These are phyloP conservation scores for Cyclocybe aegerita DNA, from an alignment of 768 basidiomycete species.

Conservation along the genomic window DNA sequence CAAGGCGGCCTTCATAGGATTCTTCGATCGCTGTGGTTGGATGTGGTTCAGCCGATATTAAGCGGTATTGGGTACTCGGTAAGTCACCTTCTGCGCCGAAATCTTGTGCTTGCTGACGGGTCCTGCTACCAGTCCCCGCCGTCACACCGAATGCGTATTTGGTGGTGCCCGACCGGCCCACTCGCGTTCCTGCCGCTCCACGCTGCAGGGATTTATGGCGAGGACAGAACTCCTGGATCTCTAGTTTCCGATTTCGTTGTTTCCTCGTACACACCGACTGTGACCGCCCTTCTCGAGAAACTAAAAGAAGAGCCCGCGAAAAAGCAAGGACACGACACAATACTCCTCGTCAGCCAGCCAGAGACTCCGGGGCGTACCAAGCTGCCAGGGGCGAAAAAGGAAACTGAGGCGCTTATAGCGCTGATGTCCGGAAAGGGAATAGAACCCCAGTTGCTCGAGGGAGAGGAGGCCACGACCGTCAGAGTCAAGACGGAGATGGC, in stretches of 20 bases:
- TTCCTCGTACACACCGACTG: slow-evolving; percentile 17
- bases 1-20: not conserved
- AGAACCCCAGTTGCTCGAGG: not conserved
- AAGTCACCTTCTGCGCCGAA: not conserved
- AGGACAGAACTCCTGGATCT: slow-evolving; percentile 1
- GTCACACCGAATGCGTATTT: slow-evolving; percentile 2
- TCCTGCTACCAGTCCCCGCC: not conserved
- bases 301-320: not conserved
- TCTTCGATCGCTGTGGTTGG: slow-evolving; percentile 3
- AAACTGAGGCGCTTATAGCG: not conserved
- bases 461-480: slow-evolving; percentile 2
- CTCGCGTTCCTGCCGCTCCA: slow-evolving; percentile 36
- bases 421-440: not conserved
- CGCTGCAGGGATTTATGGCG: slow-evolving; percentile 29
- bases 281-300: slow-evolving; percentile 5
- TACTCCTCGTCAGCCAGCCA: slow-evolving; percentile 11
- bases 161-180: slow-evolving; percentile 8
- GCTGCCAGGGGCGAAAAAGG: slow-evolving; percentile 12
- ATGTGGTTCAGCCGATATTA: not conserved
- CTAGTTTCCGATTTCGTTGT: slow-evolving; percentile 14
- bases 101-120: not conserved
- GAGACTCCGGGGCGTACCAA: not conserved
- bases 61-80: not conserved
- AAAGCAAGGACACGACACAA: not conserved
- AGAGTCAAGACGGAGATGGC: slow-evolving; percentile 7